A percentile compares a stretch with the other conserved stretches of the same genome.
Conservation (phyloP, 495 filamentous ascomycete genomes). For the Lichina pygmaea region DNA sequence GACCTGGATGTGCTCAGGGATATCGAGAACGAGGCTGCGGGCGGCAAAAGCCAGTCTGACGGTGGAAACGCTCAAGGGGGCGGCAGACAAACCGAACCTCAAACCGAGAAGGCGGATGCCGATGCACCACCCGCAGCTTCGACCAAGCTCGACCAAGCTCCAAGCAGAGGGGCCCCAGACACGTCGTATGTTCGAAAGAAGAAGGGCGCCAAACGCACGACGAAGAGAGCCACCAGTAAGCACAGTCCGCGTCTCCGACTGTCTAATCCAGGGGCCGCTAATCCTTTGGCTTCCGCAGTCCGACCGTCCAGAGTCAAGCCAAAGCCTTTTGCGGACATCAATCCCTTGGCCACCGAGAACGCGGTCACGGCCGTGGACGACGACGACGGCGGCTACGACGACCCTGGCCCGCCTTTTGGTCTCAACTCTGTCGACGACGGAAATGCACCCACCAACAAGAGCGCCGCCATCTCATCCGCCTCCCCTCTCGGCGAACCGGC, state of each 20-base stretch:
- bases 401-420: constrained; percentile 3
- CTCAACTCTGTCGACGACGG: constrained; percentile 8
- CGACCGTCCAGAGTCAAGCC: constrained; percentile 3
- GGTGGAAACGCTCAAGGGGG: constrained; percentile 20
- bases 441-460: constrained; percentile 12
- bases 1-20: constrained; percentile 63
- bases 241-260: neutral
- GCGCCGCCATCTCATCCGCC: constrained; percentile 6
- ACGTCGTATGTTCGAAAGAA: constrained; percentile 55
- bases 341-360: constrained; percentile 1
- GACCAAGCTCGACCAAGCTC: constrained; percentile 13
- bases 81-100: constrained; percentile 32
- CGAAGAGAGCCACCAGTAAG: constrained; percentile 48
- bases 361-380: constrained; percentile 10
- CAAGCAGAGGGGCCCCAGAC: constrained; percentile 13
- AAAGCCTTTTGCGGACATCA: constrained; percentile 9
- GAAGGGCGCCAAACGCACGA: constrained; percentile 74
- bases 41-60: neutral
- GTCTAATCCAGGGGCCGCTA: neutral
- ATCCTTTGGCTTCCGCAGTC: constrained; percentile 4
- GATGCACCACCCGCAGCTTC: constrained; percentile 9
- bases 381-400: constrained; percentile 10
- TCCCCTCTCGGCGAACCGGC: constrained; percentile 1
- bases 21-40: constrained; percentile 30
- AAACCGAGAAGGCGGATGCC: constrained; percentile 37